Base-by-base conservation (phyloP, 371 early-diverging fungal genomes). In the Mucor irregularis region DNA sequence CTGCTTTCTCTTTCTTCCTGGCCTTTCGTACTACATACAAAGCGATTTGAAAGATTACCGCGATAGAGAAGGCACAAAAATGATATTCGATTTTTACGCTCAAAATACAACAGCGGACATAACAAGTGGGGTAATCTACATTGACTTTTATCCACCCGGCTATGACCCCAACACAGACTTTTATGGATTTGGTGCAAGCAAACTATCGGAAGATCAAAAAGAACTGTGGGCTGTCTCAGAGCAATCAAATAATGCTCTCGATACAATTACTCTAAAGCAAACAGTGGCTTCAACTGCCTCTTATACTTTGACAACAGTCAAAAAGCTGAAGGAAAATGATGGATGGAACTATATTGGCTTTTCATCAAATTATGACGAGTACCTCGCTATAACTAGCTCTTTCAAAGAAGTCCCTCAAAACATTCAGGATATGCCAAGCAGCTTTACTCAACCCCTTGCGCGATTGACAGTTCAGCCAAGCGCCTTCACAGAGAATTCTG, bases 301-400 rank as follows among this genome's bases (percentile, higher is more conserved):
- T 3, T 56, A 42, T 24, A 40, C 33, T 0, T 6, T 56, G 1
- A n/a, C 39, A 3, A 24, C 24, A 4, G n/a, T 4, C 0, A 26
- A 19, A 26, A 34, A n/a, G 5, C 13, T 56, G 21, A 29, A 21
- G 4, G 10, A 6, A 11, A 10, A 45, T 26, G 42, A 56, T 51
- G 56, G 56, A 0, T 61, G 62, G 62, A 61, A 61, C 11, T 33
- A 40, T 17, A 44, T 61, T 14, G 62, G 62, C 1, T 56, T 61
- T 8, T 37, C 50, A 5, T 31, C 43, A 6, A 17, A 1, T 8
- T 50, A 43, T 17, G 44, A 45, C 25, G 14, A 22, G 0, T 35
- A 4, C 2, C 19, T 35, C 5, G 25, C 2, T 0, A 22, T 47
- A 0, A 21, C 6, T 3, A 42, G 39, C 1, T 17, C 17, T 4